phyloP scores from a whole-genome alignment of 2,329 filamentous ascomycete genomes.

The Monosporascus sp. region DNA sequence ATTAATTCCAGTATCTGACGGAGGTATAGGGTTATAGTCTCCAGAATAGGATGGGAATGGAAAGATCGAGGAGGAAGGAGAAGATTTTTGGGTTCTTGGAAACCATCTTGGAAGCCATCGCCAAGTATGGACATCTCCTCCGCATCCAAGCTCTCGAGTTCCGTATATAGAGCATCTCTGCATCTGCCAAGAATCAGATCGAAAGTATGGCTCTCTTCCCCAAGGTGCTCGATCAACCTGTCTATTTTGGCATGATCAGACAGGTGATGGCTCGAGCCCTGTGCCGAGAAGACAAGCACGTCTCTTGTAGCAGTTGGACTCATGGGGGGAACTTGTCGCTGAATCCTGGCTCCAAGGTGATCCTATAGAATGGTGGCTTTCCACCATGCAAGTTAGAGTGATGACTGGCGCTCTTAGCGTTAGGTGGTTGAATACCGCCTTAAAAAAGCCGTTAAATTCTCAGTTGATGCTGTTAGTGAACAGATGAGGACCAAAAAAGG shows the following conservation, averaged over 20 bases:
- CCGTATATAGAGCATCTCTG: neutral
- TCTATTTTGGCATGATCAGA: neutral
- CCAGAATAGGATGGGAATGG: neutral
- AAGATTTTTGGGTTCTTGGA: neutral
- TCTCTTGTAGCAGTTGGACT: neutral
- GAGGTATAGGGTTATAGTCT: slow-evolving; percentile 2
- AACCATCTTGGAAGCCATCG: neutral
- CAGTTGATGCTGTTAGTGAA: neutral
- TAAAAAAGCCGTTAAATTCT: neutral
- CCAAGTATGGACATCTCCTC: neutral
- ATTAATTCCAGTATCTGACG: slow-evolving; percentile 3
- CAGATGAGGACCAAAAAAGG: neutral
- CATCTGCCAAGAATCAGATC: neutral
- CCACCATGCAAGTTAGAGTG: neutral
- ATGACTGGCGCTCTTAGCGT: neutral
- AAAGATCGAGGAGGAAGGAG: slow-evolving; percentile 1
- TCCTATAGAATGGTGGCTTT: neutral
- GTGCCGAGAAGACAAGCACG: slow-evolving; percentile 3
- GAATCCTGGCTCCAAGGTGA: neutral
- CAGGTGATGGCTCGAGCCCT: slow-evolving; percentile 4
- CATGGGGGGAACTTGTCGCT: neutral
- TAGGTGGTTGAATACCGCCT: too few relatives aligned
- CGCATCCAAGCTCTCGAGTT: neutral
- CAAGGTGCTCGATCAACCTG: neutral
- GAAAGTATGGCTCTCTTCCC: neutral